Base-by-base conservation (phyloP, 1,284 basidiomycete genomes). In the Trichosporon faecale region DNA sequence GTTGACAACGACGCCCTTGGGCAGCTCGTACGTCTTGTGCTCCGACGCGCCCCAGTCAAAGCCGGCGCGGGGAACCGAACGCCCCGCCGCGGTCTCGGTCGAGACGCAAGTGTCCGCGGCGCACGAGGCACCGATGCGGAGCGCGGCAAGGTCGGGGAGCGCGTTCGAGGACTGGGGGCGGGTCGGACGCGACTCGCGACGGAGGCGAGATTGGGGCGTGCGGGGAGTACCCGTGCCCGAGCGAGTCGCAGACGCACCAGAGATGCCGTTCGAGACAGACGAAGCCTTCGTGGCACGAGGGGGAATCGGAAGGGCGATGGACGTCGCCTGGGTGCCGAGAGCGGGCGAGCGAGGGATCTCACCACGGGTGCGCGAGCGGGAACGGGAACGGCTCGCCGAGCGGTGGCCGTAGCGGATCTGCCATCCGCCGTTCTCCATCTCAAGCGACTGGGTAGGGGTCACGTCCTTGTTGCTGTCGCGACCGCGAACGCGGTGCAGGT, bases 371-470 rank as follows among this genome's bases (percentile, higher is more conserved):
- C 69, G 67, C 29, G 65, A 57, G 33, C 61, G 63, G 3, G 33
- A 37, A 3, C 61, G 29, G 16, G 65, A 66, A 8, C 44, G 55
- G 27, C 35, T 33, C 21, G 21, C 63, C 35, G 21, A 35, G 29
- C 55, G 33, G 16, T 33, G 27, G 9, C 52, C 37, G 69, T 80
- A 79, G 61, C 74, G 75, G 70, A 80, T 75, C 70, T 76, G 76
- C 80, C 80, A 81, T 25, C 74, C 70, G 12, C 77, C 75, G 25
- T 76, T 73, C 46, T 75, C 74, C 44, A 73, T 68, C 63, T 79
- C 77, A 27, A 82, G 72, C 21, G 73, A 75, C 72, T 81, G 79
- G 68, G 75, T 79, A 23, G 81, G 81, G 2, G 81, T 82, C 66
- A 60, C 71, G 57, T 77, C 71, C 61, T 29, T 60, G 69, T 61